A percentile compares a stretch with the other conserved stretches of the same genome.
Conservation (phyloP, 345 rosid genomes). For the Eucalyptus cloeziana region DNA sequence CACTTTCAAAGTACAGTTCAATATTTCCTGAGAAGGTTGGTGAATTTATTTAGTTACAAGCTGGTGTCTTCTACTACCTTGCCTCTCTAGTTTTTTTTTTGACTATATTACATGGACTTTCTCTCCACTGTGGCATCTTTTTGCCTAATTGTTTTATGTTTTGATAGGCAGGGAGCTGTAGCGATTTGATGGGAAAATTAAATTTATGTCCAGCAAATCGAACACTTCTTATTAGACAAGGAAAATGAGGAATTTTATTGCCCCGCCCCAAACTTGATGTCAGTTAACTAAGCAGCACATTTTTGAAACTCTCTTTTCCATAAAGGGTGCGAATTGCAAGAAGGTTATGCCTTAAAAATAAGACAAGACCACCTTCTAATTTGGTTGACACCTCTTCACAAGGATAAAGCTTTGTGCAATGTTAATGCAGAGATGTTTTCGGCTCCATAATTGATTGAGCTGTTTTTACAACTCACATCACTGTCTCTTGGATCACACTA, state of each 20-base stretch:
- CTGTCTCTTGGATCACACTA: not conserved
- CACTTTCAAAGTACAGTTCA: conserved; percentile 43
- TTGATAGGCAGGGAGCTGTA: not conserved
- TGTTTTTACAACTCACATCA: not conserved
- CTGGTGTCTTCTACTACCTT: not conserved
- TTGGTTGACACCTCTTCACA: not conserved
- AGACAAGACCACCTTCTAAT: not conserved
- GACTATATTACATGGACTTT: not conserved
- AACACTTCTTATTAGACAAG: not conserved
- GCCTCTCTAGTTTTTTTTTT: not conserved
- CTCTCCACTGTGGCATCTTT: not conserved
- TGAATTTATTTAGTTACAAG: not conserved
- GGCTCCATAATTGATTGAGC: not conserved
- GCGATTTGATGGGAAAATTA: not conserved
- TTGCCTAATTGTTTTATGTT: not conserved
- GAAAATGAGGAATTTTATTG: not conserved
- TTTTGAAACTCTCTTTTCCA: not conserved
- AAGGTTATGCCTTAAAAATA: not conserved
- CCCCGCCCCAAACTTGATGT: not conserved
- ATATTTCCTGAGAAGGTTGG: conserved; percentile 89
- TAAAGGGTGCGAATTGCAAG: not conserved
- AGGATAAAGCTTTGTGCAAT: not conserved
- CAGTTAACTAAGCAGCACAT: not conserved
- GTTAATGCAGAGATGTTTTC: not conserved
- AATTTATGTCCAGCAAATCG: not conserved